These are phyloP conservation scores for Keithomyces neogunnii DNA, from an alignment of 2,329 filamentous ascomycete genomes.

Conservation along the genomic window DNA sequence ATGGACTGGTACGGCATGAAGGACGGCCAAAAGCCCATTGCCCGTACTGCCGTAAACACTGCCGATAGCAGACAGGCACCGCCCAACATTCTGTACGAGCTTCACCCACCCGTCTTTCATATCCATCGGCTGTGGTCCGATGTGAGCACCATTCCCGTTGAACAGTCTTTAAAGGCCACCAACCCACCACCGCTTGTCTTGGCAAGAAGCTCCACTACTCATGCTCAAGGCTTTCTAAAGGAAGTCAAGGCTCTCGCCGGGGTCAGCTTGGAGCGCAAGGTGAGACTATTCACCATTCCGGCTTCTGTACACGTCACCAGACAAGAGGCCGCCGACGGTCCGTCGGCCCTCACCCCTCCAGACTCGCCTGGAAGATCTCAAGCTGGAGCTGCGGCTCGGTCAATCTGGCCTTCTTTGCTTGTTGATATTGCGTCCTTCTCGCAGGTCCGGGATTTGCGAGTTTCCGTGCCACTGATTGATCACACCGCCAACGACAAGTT, in stretches of 20 bases:
- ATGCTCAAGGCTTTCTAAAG: slow-evolving; percentile 67
- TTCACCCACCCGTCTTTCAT: slow-evolving; percentile 76
- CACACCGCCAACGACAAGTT: slow-evolving; percentile 65
- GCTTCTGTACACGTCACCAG: slow-evolving; percentile 30
- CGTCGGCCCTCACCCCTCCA: slow-evolving; percentile 28
- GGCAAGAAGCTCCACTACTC: slow-evolving; percentile 61
- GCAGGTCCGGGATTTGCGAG: slow-evolving; percentile 18
- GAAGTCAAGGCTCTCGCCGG: slow-evolving; percentile 60
- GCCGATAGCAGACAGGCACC: slow-evolving; percentile 27
- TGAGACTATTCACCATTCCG: slow-evolving; percentile 64
- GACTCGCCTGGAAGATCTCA: slow-evolving; percentile 27
- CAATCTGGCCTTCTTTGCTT: slow-evolving; percentile 34
- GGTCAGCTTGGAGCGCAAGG: slow-evolving; percentile 62
- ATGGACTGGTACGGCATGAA: slow-evolving; percentile 74
- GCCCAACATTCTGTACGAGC: slow-evolving; percentile 70
- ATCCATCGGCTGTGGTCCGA: slow-evolving; percentile 69
- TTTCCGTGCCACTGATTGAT: slow-evolving; percentile 38
- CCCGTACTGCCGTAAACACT: slow-evolving; percentile 71
- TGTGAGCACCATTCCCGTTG: slow-evolving; percentile 45
- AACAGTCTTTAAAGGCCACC: slow-evolving; percentile 52
- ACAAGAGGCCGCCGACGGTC: slow-evolving; percentile 23
- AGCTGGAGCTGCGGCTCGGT: slow-evolving; percentile 14
- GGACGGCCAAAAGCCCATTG: slow-evolving; percentile 60
- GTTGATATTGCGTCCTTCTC: slow-evolving; percentile 47
- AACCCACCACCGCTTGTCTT: slow-evolving; percentile 55